Evolutionary conservation across 495 filamentous ascomycete genomes (phyloP), one percentile per base, ranked within the genome.

Genomic region (Aspergillus wentii): DNA sequence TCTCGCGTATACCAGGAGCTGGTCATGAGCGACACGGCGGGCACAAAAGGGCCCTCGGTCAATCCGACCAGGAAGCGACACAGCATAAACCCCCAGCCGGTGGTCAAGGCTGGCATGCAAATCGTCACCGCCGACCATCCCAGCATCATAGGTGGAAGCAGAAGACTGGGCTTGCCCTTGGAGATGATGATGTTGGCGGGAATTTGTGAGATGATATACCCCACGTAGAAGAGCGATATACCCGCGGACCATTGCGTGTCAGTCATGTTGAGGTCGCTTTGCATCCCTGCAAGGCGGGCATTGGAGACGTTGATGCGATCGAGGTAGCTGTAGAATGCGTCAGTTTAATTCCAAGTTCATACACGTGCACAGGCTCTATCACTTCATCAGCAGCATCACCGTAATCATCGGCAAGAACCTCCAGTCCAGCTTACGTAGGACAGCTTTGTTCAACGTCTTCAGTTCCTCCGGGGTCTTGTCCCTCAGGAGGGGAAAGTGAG

Each of bases 241-340:
- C 36, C 43, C 3, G 31, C 38, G 17, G 37, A 46, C 32, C 36
- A 40, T 23, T 31, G 30, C 4, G 31, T 40, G 18, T 40, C 38
- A 18, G 25, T n/a, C 37, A 46, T 37, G 27, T 41, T 15, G 8
- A 46, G 27, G 25, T 46, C 43, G 1, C 33, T 23, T 17, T 46
- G 36, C 36, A 46, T 40, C 25, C 37, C 37, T 5, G 38, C 38
- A 1, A 46, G 38, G 3, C 43, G 36, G 13, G 43, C 43, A 11
- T 46, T 40, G 5, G 36, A 40, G n/a, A 46, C 38, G 30, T 46
- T 46, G 37, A 40, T 46, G 3, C 43, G 43, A 28, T 46, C 43
- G 28, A 43, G 41, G 27, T 43, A 43, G 27, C 41, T 43, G 27
- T 0, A 15, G 1, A 14, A 23, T 16, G 8, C 27, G 8, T 22